Percentiles rank a stretch among this genome's conserved stretches.
These are phyloP conservation scores for Corniculantispora saksenae DNA, from an alignment of 2,329 filamentous ascomycete species.

Conservation along the genomic window DNA sequence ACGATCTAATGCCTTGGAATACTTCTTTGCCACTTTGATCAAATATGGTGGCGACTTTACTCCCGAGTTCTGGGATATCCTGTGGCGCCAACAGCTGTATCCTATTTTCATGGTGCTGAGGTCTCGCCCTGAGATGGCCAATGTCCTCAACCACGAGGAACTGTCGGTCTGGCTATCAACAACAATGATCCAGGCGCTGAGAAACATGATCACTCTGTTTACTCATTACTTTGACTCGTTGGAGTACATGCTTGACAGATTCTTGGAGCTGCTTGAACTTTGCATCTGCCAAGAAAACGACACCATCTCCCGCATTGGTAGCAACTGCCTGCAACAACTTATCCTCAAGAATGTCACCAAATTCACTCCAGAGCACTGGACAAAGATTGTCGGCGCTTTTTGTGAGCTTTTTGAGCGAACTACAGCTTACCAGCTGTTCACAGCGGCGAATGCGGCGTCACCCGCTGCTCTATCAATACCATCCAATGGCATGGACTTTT, in stretches of 20 bases:
- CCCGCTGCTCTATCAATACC: conserved; percentile 53
- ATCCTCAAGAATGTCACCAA: conserved; percentile 96
- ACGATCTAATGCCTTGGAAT: conserved; percentile 84
- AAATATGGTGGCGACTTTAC: conserved; percentile 90
- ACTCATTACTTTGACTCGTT: conserved; percentile 97
- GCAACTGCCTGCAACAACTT: conserved; percentile 94
- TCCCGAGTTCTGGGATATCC: conserved; percentile 94
- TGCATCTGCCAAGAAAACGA: conserved; percentile 99
- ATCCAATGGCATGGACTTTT: conserved; percentile 54
- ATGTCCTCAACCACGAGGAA: conserved; percentile 93
- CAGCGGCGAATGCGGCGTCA: conserved; percentile 65
- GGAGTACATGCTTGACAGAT: conserved; percentile 98
- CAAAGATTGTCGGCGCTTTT: conserved; percentile 91
- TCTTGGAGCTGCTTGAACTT: conserved; percentile 87
- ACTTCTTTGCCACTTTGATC: conserved; percentile 92
- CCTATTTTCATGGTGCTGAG: conserved; percentile 98
- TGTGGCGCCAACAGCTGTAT: conserved; percentile 95
- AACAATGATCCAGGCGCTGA: conserved; percentile 97
- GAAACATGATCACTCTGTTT: conserved; percentile 98
- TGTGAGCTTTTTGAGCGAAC: conserved; percentile 94
- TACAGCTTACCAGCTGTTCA: conserved; percentile 93
- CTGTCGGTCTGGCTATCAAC: conserved; percentile 98
- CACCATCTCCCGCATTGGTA: conserved; percentile 95
- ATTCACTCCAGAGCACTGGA: conserved; percentile 85
- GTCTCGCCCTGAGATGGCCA: conserved; percentile 93